Evolutionary conservation across 768 basidiomycete genomes (phyloP).

Genomic region (Sutorius australiensis): DNA sequence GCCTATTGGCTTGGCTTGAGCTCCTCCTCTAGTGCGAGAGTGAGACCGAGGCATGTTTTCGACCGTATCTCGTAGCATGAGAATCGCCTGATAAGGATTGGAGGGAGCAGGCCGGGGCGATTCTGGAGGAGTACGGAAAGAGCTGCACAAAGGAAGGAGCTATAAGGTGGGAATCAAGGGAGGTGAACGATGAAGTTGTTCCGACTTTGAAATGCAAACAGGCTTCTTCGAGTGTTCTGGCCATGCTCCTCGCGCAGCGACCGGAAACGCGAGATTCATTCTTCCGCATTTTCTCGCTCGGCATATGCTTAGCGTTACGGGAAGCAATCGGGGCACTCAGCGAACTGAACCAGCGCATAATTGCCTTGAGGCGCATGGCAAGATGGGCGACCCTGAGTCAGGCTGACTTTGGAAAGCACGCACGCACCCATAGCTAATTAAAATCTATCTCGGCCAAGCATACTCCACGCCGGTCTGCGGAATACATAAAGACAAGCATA

Average conservation of each 20-base stretch:
- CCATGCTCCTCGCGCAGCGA: constrained; percentile 34
- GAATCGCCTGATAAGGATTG: constrained; percentile 21
- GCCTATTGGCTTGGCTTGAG: constrained; percentile 26
- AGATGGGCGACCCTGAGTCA: constrained; percentile 28
- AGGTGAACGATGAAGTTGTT: constrained; percentile 24
- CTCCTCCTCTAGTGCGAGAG: constrained; percentile 26
- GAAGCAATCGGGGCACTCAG: constrained; percentile 33
- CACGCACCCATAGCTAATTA: constrained; percentile 30
- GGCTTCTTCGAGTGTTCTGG: constrained; percentile 34
- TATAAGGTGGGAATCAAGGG: constrained; percentile 31
- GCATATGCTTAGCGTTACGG: constrained; percentile 33
- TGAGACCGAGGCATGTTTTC: constrained; percentile 24
- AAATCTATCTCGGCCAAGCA: constrained; percentile 32
- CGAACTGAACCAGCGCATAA: constrained; percentile 37
- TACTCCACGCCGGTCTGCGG: constrained; percentile 35
- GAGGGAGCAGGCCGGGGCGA: constrained; percentile 20
- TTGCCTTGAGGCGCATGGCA: constrained; percentile 33
- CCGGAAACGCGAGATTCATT: constrained; percentile 36
- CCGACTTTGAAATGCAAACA: constrained; percentile 34
- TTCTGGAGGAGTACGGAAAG: constrained; percentile 19
- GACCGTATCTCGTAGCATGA: constrained; percentile 33
- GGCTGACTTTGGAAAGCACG: constrained; percentile 19
- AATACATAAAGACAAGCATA: constrained; percentile 35
- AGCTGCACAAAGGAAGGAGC: constrained; percentile 14
- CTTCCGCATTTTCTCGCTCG: constrained; percentile 28